Evolutionary conservation across 1,139 yeast species (phyloP), one percentile per base, ranked within the genome.

Genomic region (Scheffersomyces parashehatae): DNA sequence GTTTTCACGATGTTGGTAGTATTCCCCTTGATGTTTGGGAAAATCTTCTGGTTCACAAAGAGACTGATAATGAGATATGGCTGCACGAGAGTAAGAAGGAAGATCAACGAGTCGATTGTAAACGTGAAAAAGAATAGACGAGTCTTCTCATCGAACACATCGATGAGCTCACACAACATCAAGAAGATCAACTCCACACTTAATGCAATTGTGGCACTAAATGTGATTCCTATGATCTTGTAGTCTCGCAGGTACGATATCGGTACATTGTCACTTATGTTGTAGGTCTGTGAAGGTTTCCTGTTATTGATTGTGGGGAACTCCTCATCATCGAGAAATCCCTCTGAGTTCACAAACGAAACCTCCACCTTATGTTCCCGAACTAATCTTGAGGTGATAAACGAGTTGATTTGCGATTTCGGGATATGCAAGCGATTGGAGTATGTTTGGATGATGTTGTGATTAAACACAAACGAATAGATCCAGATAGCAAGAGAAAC

Each of bases 141-240:
- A 2, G 61, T 50, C 3, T 57, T 51, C 11, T 57, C 60, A 24
- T 53, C 45, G 36, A 60, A 54, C 26, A 55, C 41, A 33, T 60
- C 64, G 5, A 65, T 58, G 44, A 74, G 60, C 50, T 73, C 77
- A 46, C 70, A 62, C 64, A 73, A 59, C 58, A 74, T 67, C 15
- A 73, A 54, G 3, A 67, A 49, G 8, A 69, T 65, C 33, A 73
- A 53, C 46, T 64, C 64, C 5, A 66, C 51, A 39, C 75, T 67
- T 11, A 70, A 53, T 12, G 75, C 53, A 3, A 67, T 48, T 9
- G 68, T 60, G 3, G 52, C 36, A 38, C 70, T 59, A 48, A 73
- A 73, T 8, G 68, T 46, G 3, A 46, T 38, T 2, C 70, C 68
- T 4, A 69, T 55, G 5, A 57, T 42, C 14, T 14, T 37, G 28